Evolutionary conservation across 2,329 filamentous ascomycete genomes (phyloP), one percentile per base, ranked within the genome.

Genomic region (Neurospora sp.): DNA sequence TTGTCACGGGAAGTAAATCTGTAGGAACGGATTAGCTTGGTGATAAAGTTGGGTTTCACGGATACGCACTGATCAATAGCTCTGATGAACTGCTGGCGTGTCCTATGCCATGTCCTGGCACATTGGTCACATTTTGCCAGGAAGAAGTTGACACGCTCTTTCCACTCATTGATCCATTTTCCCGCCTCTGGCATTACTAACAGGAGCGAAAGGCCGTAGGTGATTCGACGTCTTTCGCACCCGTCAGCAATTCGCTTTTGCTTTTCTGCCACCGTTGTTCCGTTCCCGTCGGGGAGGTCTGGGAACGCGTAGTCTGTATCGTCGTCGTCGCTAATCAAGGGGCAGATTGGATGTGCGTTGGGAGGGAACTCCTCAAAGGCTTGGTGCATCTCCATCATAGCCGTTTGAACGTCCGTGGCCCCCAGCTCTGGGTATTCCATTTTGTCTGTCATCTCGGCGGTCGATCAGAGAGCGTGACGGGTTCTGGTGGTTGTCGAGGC

Each of bases 91-190:
- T 82, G 81, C 71, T 86, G 86, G 72, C 91, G 89, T 38, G 85
- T 86, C 76, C 88, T 88, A 78, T 94, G 91, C 86, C 92, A 94
- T 74, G 89, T 89, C 72, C 88, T 84, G 68, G 92, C 89, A 77
- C 91, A 94, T 68, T 86, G 83, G 68, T 92, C 87, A 79, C 91
- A 94, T 70, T 81, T 83, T 70, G 83, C 86, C 33, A 94, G 82
- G 46, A 86, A 85, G 11, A 81, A 78, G 72, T 90, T 86, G 23
- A 91, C 82, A 23, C 85, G 83, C 5, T 79, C 75, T 68, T 82
- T 84, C 75, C 92, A 91, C 72, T 87, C 85, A 15, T 84, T 81
- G 57, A 89, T 82, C 80, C 90, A 86, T 71, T 84, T 82, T 37
- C 86, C 86, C 3, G 87, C 86, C 67, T 87, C 84, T 66, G 46